Conservation (phyloP, 176 grass and related monocot genomes). For the Oryza meyeriana region DNA sequence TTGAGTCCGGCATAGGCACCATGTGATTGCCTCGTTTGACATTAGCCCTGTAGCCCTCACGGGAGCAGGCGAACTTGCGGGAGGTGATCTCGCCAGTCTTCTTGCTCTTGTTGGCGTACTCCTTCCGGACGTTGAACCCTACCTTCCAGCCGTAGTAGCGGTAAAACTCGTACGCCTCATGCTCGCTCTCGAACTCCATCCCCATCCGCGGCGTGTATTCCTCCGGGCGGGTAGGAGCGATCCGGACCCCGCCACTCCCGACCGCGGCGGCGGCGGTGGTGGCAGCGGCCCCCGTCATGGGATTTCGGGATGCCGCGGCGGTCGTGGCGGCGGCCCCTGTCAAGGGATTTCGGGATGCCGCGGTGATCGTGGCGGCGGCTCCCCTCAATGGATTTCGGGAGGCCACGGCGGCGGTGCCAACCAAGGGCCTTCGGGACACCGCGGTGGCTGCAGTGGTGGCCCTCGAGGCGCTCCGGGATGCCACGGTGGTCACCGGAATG, state of each 20-base stretch:
- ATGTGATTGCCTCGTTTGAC: conserved; percentile 38
- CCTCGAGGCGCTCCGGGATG: background rate
- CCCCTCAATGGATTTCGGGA: background rate
- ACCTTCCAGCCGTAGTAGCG: conserved; percentile 53
- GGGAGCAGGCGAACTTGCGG: conserved; percentile 57
- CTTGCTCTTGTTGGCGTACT: conserved; percentile 53
- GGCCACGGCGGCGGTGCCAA: background rate
- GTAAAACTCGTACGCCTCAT: conserved; percentile 61
- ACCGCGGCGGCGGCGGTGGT: background rate
- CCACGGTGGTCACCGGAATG: background rate
- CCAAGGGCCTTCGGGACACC: background rate
- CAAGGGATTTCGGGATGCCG: background rate
- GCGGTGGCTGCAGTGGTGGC: background rate
- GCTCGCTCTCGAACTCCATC: conserved; percentile 53
- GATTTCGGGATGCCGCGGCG: background rate
- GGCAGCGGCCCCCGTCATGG: background rate
- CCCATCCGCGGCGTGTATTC: conserved; percentile 46
- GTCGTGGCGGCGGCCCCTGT: background rate
- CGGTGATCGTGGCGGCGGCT: background rate
- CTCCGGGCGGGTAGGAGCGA: conserved; percentile 14
- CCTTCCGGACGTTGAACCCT: conserved; percentile 54
- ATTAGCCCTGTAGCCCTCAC: conserved; percentile 35
- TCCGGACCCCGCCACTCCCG: background rate
- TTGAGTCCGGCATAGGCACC: conserved; percentile 34
- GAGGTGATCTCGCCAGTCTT: conserved; percentile 61